Percentiles rank a stretch among this genome's conserved stretches.
Evolutionary conservation across 1,139 yeast species (phyloP).

Genomic region (Hyphopichia khmerensis): DNA sequence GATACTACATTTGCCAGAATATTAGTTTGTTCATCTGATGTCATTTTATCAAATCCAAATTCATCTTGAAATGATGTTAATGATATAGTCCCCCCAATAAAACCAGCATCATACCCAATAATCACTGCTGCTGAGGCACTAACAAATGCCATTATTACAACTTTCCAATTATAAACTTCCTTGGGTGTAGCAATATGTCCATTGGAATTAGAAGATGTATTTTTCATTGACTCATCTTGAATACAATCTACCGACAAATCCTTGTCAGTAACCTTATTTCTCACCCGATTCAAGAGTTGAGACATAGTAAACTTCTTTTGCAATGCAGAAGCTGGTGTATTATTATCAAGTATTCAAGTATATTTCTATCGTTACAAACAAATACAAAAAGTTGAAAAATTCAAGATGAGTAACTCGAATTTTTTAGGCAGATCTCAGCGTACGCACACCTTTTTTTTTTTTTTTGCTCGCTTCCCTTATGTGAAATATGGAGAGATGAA

Average conservation of each 20-base stretch:
- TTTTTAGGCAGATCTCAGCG: not conserved
- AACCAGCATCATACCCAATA: conserved; percentile 37
- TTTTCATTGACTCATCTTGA: not conserved
- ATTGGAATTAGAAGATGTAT: conserved; percentile 12
- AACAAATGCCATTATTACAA: conserved; percentile 20
- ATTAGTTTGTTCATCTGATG: conserved; percentile 10
- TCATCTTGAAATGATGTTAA: conserved; percentile 24
- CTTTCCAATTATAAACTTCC: conserved; percentile 22
- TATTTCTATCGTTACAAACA: no score
- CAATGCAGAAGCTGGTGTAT: not conserved
- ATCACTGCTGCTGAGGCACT: conserved; percentile 33
- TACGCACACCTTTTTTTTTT: not conserved
- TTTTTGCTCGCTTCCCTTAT: not conserved
- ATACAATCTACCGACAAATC: not conserved
- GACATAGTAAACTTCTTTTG: not conserved
- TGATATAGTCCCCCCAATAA: conserved; percentile 33
- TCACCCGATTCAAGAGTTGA: not conserved
- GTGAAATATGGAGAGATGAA: not conserved
- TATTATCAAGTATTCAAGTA: no score
- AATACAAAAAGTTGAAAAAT: no score
- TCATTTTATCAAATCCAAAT: conserved; percentile 23
- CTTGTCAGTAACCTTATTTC: not conserved
- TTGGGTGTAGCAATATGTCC: conserved; percentile 17
- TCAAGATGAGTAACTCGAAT: conserved; percentile 1
- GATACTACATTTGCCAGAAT: conserved; percentile 31